Conservation (phyloP, 208 protist genomes). For the Histomonas meleagridis region DNA sequence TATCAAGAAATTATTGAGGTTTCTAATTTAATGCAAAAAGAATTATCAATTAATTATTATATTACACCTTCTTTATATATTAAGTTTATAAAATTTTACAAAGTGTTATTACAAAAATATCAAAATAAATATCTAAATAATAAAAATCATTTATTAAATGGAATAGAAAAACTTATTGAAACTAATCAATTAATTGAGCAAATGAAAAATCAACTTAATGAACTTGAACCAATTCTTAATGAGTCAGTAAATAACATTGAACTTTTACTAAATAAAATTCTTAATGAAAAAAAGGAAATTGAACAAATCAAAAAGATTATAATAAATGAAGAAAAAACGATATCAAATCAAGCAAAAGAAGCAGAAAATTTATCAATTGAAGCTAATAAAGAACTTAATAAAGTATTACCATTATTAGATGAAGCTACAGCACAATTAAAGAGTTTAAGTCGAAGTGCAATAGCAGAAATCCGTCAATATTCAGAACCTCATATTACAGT, state of each 20-base stretch:
- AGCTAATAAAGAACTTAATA: slow-evolving; percentile 75
- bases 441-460: slow-evolving; percentile 69
- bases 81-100: slow-evolving; percentile 69
- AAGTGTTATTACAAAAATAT: slow-evolving; percentile 65
- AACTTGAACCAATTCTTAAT: slow-evolving; percentile 77
- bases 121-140: slow-evolving; percentile 49
- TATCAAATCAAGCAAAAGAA: slow-evolving; percentile 57
- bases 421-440: slow-evolving; percentile 73
- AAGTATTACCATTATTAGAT: slow-evolving; percentile 74
- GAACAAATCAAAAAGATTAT: slow-evolving; percentile 59
- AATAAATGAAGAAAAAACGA: slow-evolving; percentile 63
- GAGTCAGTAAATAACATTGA: slow-evolving; percentile 74
- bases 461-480: slow-evolving; percentile 81
- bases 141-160: slow-evolving; percentile 43
- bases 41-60: slow-evolving; percentile 76
- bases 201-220: slow-evolving; percentile 77
- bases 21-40: slow-evolving; percentile 67
- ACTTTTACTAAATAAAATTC: slow-evolving; percentile 72
- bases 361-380: slow-evolving; percentile 70
- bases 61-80: slow-evolving; percentile 85
- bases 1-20: slow-evolving; percentile 52
- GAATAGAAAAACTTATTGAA: slow-evolving; percentile 71
- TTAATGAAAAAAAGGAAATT: slow-evolving; percentile 68
- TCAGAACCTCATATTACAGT: slow-evolving; percentile 76
- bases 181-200: slow-evolving; percentile 76